phyloP scores from a whole-genome alignment of 78 protist genomes.

The Dictyostelium intermedium region DNA sequence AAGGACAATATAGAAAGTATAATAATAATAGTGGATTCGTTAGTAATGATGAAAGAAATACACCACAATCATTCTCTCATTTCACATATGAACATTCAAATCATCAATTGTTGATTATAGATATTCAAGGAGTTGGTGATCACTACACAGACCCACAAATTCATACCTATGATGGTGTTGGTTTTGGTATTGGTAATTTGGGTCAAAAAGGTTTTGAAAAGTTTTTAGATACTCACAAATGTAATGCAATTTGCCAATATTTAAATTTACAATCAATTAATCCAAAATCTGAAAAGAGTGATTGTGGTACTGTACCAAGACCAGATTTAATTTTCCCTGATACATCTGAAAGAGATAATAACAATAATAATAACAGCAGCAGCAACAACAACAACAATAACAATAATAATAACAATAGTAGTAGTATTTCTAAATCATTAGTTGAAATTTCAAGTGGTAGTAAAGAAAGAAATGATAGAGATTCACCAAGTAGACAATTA shows the following conservation, averaged over 20 bases:
- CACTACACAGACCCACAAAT: constrained; percentile 94
- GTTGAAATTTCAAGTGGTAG: constrained; percentile 5
- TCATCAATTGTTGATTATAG: constrained; percentile 82
- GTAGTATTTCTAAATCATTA: background rate
- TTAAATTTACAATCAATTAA: constrained; percentile 57
- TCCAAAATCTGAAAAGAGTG: constrained; percentile 58
- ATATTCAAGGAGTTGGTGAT: constrained; percentile 95
- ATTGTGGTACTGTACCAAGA: constrained; percentile 77
- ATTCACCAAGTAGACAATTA: constrained; percentile 8
- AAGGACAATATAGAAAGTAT: constrained; percentile 88
- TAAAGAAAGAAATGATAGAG: background rate
- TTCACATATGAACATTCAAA: constrained; percentile 88
- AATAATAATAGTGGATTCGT: constrained; percentile 92
- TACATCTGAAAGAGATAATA: constrained; percentile 25
- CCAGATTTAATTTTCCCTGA: constrained; percentile 70
- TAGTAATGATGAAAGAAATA: constrained; percentile 82
- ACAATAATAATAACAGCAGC: background rate
- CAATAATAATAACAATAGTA: background rate
- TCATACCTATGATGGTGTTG: constrained; percentile 84
- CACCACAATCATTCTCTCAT: constrained; percentile 96
- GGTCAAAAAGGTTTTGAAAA: constrained; percentile 87
- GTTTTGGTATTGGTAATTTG: constrained; percentile 90
- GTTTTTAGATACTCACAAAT: constrained; percentile 87
- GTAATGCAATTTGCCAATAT: constrained; percentile 89
- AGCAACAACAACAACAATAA: constrained; percentile 7